Conservation (phyloP, 2,329 filamentous ascomycete genomes). For the Pseudocercospora pini-densiflorae region DNA sequence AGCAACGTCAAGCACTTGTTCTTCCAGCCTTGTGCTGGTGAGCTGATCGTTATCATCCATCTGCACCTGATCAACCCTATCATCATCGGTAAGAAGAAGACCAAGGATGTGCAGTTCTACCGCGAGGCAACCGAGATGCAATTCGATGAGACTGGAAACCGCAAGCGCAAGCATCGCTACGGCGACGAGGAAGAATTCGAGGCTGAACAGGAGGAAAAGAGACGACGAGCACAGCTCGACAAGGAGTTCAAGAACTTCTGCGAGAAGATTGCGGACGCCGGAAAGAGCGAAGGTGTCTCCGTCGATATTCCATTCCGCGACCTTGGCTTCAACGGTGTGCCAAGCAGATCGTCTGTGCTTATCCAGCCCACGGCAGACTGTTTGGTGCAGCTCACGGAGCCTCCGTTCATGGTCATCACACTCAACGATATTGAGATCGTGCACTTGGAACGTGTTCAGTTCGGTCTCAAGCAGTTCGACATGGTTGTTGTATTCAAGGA, state of each 20-base stretch:
- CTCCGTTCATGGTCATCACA: slow-evolving; percentile 94
- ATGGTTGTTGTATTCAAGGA: slow-evolving; percentile 99
- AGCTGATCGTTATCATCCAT: slow-evolving; percentile 97
- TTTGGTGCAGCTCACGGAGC: slow-evolving; percentile 93
- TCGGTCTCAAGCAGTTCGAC: slow-evolving; percentile 98
- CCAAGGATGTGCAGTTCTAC: slow-evolving; percentile 98
- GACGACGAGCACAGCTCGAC: slow-evolving; percentile 88
- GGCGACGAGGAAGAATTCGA: slow-evolving; percentile 99
- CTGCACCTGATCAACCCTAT: slow-evolving; percentile 98
- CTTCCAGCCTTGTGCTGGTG: slow-evolving; percentile 96
- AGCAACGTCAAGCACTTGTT: slow-evolving; percentile 98
- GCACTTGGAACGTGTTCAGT: slow-evolving; percentile 92
- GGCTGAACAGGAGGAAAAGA: slow-evolving; percentile 94
- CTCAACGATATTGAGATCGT: slow-evolving; percentile 96
- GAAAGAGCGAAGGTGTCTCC: slow-evolving; percentile 85
- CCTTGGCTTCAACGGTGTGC: slow-evolving; percentile 94
- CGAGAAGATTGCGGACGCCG: slow-evolving; percentile 96
- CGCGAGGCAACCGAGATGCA: slow-evolving; percentile 97
- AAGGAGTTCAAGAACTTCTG: slow-evolving; percentile 95
- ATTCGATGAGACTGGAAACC: slow-evolving; percentile 97
- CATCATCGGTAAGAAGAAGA: slow-evolving; percentile 98
- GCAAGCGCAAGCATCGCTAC: slow-evolving; percentile 96
- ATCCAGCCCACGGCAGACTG: slow-evolving; percentile 97
- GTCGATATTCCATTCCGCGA: slow-evolving; percentile 98
- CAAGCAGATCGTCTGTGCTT: slow-evolving; percentile 91